Evolutionary conservation across 2,329 filamentous ascomycete species (phyloP).

Genomic region (Sporothrix curviconia): DNA sequence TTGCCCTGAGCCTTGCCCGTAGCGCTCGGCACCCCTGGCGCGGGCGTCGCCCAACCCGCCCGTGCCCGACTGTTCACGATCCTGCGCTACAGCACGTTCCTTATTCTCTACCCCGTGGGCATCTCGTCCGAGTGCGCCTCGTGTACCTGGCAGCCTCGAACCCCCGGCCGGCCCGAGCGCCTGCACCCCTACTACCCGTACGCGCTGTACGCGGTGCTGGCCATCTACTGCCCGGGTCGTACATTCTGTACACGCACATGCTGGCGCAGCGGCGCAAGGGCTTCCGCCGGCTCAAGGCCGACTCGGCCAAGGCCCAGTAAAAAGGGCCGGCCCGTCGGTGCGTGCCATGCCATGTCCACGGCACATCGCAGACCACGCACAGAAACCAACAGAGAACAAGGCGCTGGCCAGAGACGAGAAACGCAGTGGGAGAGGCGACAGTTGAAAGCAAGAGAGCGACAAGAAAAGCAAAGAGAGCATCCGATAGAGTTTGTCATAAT

Average conservation of each 20-base stretch:
- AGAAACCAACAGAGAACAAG: background rate
- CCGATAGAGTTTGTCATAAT: too few species aligned
- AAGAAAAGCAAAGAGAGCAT: too few species aligned
- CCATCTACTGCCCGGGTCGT: slow-evolving; percentile 48
- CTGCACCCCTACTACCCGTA: slow-evolving; percentile 46
- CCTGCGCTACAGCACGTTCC: slow-evolving; percentile 89
- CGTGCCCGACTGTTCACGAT: slow-evolving; percentile 55
- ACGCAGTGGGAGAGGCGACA: background rate
- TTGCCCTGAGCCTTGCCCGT: slow-evolving; percentile 64
- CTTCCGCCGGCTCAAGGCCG: slow-evolving; percentile 53
- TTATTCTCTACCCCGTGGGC: slow-evolving; percentile 84
- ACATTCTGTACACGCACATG: slow-evolving; percentile 91
- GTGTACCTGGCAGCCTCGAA: slow-evolving; percentile 60
- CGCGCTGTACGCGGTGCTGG: slow-evolving; percentile 18
- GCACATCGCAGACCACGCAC: too few species aligned
- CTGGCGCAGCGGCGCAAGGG: slow-evolving; percentile 81
- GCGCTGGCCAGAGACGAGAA: background rate
- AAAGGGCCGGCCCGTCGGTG: slow-evolving; percentile 6
- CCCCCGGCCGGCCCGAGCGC: slow-evolving; percentile 47
- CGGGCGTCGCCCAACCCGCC: slow-evolving; percentile 33
- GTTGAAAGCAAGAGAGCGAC: too few species aligned
- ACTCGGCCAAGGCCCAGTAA: slow-evolving; percentile 36
- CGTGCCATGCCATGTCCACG: too few species aligned
- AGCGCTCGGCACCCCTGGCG: background rate
- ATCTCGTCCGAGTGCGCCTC: slow-evolving; percentile 81